These are phyloP conservation scores for Solanum hybrid DNA, from an alignment of 305 asterid species.

Conservation along the genomic window DNA sequence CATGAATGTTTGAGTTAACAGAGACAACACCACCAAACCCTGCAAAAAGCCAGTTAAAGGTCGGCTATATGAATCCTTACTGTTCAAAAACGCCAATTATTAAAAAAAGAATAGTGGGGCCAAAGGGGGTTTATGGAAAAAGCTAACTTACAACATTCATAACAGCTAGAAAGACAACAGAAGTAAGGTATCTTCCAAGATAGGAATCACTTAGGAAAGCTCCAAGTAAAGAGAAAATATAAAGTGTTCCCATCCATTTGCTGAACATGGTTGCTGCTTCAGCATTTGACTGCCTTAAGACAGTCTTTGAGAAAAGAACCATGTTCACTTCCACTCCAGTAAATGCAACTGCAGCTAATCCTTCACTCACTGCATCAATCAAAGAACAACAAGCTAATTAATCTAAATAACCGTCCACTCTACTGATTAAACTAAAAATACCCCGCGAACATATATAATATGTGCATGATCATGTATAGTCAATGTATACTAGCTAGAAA, in stretches of 20 bases:
- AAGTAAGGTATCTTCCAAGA: slow-evolving; percentile 70
- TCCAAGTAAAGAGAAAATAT: slow-evolving; percentile 65
- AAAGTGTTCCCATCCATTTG: slow-evolving; percentile 80
- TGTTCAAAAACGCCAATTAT: background rate
- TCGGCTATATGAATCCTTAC: background rate
- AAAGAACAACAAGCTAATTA: background rate
- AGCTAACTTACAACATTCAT: slow-evolving; percentile 51
- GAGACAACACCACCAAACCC: slow-evolving; percentile 62
- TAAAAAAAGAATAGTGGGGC: background rate
- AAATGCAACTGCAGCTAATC: slow-evolving; percentile 73
- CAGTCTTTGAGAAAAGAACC: slow-evolving; percentile 69
- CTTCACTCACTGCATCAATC: slow-evolving; percentile 52
- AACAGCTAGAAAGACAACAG: slow-evolving; percentile 58
- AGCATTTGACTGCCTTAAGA: slow-evolving; percentile 62
- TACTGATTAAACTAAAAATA: background rate
- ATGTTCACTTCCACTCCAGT: slow-evolving; percentile 82
- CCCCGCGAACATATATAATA: background rate
- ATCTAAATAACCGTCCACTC: background rate
- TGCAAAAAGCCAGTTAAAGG: slow-evolving; percentile 5
- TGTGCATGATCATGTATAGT: background rate
- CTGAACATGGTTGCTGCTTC: slow-evolving; percentile 69
- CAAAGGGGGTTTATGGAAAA: background rate
- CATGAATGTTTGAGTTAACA: slow-evolving; percentile 58
- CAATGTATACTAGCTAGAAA: background rate
- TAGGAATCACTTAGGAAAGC: slow-evolving; percentile 86